Conservation (phyloP, 306 rosid species). For the Clitoria ternatea region DNA sequence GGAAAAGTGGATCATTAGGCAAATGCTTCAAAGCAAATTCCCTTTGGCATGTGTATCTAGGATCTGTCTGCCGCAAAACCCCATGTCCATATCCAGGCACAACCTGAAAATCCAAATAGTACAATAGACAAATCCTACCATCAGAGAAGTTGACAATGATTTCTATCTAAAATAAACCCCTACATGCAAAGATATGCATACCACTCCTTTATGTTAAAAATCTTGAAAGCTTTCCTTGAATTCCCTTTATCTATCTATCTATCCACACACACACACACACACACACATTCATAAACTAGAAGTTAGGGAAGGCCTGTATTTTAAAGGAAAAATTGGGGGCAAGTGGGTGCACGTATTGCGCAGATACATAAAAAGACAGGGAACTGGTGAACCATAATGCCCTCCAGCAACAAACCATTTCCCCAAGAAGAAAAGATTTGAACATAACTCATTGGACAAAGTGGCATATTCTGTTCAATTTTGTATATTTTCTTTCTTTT, state of each 20-base stretch:
- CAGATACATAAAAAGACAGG: neutral
- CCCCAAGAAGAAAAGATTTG: neutral
- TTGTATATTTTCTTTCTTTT: neutral
- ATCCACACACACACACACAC: too few relatives aligned
- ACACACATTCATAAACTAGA: too few relatives aligned
- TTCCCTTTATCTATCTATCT: too few relatives aligned
- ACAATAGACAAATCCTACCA: neutral
- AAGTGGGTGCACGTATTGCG: neutral
- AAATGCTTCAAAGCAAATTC: conserved; percentile 97
- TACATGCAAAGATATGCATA: conserved; percentile 15
- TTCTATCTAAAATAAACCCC: neutral
- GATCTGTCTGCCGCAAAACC: conserved; percentile 93
- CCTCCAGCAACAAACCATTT: neutral
- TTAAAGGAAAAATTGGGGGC: neutral
- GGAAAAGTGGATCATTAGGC: conserved; percentile 91
- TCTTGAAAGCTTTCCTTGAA: too few relatives aligned
- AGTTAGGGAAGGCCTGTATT: neutral
- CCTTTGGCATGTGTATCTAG: conserved; percentile 95
- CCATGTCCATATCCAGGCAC: conserved; percentile 99
- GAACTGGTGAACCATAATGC: neutral
- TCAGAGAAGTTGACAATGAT: neutral
- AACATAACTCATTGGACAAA: neutral
- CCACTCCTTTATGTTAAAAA: neutral
- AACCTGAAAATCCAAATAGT: conserved; percentile 51
- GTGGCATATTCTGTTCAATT: neutral